These are phyloP conservation scores for Heracleum sosnowskyi DNA, from an alignment of 129 eudicot species.

Conservation along the genomic window DNA sequence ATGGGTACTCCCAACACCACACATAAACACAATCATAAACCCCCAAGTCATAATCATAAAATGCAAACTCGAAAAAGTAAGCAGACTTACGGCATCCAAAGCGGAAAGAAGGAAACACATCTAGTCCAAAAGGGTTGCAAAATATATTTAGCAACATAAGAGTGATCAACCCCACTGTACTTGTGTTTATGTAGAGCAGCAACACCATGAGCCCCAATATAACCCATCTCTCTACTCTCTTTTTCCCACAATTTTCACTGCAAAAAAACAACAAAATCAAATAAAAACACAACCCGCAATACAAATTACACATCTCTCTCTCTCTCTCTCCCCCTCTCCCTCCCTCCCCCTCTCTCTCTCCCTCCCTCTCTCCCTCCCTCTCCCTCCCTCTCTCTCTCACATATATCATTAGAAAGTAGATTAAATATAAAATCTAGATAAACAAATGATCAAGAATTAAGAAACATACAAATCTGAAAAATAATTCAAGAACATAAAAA, in stretches of 20 bases:
- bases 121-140: conserved; percentile 87
- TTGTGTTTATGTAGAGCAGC: conserved; percentile 69
- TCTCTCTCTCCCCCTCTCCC: too few relatives aligned
- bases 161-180: conserved; percentile 97
- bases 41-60: neutral
- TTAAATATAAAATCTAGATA: neutral
- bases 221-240: conserved; percentile 39
- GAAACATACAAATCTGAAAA: neutral
- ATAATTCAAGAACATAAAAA: too few relatives aligned
- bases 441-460: neutral
- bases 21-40: neutral
- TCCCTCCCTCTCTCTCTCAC: too few relatives aligned
- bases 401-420: too few relatives aligned
- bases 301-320: too few relatives aligned
- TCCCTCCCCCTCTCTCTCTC: too few relatives aligned
- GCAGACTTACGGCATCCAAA: conserved; percentile 99
- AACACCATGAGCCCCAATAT: conserved; percentile 83
- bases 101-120: conserved; percentile 74
- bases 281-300: neutral
- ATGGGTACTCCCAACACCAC: neutral
- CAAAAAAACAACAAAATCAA: neutral
- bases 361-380: too few relatives aligned
- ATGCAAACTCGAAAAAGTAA: neutral
- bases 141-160: conserved; percentile 71
- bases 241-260: neutral